phyloP scores from a whole-genome alignment of 148 eudicot species.

The Pouteria glomerata region DNA sequence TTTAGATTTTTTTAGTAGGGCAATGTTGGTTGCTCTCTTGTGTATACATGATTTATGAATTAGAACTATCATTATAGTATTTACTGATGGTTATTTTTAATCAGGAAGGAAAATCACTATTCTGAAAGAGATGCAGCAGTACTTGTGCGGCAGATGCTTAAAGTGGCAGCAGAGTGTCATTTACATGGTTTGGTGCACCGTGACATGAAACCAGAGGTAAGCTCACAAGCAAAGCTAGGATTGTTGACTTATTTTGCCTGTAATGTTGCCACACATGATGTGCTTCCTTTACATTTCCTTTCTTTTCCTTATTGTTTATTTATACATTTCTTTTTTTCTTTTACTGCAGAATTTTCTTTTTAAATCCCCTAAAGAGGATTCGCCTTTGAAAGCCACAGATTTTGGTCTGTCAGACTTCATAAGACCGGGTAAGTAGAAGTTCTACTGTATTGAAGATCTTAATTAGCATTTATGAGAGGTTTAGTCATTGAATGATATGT shows the following conservation, averaged over 20 bases:
- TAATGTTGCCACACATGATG: conserved; percentile 8
- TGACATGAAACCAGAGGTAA: conserved; percentile 98
- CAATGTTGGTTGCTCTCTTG: neutral
- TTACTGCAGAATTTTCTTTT: conserved; percentile 78
- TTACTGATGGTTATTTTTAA: conserved; percentile 12
- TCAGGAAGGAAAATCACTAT: conserved; percentile 91
- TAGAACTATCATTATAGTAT: neutral
- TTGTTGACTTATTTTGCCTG: neutral
- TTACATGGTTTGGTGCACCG: conserved; percentile 96
- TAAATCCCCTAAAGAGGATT: conserved; percentile 68
- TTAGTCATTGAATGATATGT: too few species aligned
- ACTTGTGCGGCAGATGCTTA: conserved; percentile 93
- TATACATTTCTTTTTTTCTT: conserved; percentile 1
- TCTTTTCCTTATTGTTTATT: too few species aligned
- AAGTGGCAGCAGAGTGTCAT: conserved; percentile 98
- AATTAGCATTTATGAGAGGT: too few species aligned
- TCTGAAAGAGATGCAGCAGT: conserved; percentile 92
- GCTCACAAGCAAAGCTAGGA: neutral
- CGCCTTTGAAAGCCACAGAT: conserved; percentile 88
- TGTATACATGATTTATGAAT: conserved; percentile 10
- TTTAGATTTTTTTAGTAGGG: neutral
- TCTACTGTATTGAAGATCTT: neutral
- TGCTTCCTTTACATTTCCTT: conserved; percentile 2
- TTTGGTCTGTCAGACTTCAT: conserved; percentile 96
- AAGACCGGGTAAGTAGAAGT: conserved; percentile 60